Base-by-base conservation (phyloP, 139 green algal genomes). In the Nannochloris sp. region DNA sequence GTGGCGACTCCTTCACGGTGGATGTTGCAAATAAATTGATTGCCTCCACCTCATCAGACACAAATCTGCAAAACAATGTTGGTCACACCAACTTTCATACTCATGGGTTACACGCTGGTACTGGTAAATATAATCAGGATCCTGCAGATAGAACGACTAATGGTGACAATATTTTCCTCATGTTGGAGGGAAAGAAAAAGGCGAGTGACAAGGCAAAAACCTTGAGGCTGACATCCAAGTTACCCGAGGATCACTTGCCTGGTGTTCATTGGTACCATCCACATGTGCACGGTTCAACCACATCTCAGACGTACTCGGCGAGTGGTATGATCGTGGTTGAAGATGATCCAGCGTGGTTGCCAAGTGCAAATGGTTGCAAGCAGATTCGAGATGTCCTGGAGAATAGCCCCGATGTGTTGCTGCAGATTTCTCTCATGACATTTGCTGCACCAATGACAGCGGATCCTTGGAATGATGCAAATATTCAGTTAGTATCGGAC, bases 221-320 rank as follows among this genome's bases (percentile, higher is more conserved):
- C 6, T 53, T 59, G 23, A 59, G 28, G 12, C 14, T 59, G 50
- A 40, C 23, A 30, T 33, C 20, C 12, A 17, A 6, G 14, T 33
- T 59, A 33, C 23, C 20, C 14, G 8, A 30, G 25, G 50, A 59
- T n/a, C 50, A 59, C 25, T 33, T 59, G 8, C 50, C 50, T 6
- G 50, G 50, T 16, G 12, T 59, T 59, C 50, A 59, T 59, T 59
- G 50, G 50, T 59, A 59, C 20, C 50, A 59, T 59, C 50, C 50
- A n/a, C 50, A 59, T 59, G 28, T 17, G 23, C 50, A 59, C 13
- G 50, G 50, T 31, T 37, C 23, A 37, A 40, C 50, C 25, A 33
- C 50, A 20, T n/a, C 25, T 59, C 50, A 59, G 28, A 33, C 25
- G 11, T 59, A 30, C 14, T 33, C 25, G 5, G 20, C 50, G 6